Evolutionary conservation across 345 rosid genomes (phyloP).

Genomic region (Citrus australasica): DNA sequence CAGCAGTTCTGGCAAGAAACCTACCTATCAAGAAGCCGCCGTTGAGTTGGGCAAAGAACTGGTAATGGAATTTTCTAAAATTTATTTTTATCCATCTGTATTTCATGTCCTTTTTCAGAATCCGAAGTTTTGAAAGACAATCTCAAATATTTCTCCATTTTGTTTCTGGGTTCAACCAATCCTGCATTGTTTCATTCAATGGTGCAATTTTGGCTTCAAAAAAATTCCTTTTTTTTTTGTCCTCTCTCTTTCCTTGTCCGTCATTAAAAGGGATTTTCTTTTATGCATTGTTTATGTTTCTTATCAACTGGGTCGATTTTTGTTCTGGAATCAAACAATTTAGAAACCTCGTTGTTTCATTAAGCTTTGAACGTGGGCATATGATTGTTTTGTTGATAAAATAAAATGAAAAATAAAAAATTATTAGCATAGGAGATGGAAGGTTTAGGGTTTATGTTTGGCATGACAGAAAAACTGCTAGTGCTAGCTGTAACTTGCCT

Average conservation of each 20-base stretch:
- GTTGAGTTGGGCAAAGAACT: slow-evolving; percentile 72
- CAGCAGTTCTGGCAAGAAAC: slow-evolving; percentile 76
- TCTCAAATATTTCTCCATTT: too few species aligned
- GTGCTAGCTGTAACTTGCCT: slow-evolving; percentile 87
- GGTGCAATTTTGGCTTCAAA: not conserved
- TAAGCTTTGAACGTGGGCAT: slow-evolving; percentile 41
- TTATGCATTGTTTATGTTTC: not conserved
- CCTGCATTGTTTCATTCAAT: not conserved
- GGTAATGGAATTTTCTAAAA: slow-evolving; percentile 31
- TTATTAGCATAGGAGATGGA: slow-evolving; percentile 18
- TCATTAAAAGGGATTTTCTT: not conserved
- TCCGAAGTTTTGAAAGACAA: not conserved
- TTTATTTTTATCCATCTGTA: not conserved
- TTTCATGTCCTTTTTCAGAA: not conserved
- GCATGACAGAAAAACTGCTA: slow-evolving; percentile 40
- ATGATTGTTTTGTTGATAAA: slow-evolving; percentile 27
- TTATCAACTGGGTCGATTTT: slow-evolving; percentile 16
- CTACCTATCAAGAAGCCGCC: slow-evolving; percentile 83
- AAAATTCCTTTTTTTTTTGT: too few species aligned
- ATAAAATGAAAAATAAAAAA: not conserved
- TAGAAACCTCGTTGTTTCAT: too few species aligned
- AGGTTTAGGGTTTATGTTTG: slow-evolving; percentile 48
- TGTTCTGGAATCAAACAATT: not conserved
- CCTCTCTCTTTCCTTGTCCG: too few species aligned
- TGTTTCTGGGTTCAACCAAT: not conserved